phyloP scores from a whole-genome alignment of 208 protist genomes.

The Leishmania major region DNA sequence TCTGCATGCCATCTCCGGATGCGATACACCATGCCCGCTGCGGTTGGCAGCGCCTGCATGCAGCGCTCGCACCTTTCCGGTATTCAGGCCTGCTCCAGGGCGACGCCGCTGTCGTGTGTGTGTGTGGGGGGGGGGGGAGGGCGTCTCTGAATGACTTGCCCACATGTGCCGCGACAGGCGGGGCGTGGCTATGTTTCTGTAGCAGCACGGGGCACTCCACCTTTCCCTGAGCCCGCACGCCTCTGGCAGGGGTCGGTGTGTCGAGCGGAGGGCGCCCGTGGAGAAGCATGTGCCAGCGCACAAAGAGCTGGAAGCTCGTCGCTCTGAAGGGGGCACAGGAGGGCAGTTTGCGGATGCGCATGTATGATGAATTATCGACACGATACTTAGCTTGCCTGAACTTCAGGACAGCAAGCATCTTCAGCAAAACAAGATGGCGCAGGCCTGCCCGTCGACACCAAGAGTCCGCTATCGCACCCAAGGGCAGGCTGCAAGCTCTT shows the following conservation, averaged over 20 bases:
- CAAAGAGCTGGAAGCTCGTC: neutral
- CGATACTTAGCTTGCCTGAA: neutral
- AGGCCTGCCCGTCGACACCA: neutral
- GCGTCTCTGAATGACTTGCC: neutral
- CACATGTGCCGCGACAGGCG: neutral
- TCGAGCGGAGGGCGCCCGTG: neutral
- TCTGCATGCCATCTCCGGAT: neutral
- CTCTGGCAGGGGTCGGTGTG: neutral
- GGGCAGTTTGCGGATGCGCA: neutral
- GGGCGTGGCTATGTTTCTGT: neutral
- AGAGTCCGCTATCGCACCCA: neutral
- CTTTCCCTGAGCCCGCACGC: neutral
- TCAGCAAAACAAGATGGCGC: no score
- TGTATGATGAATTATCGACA: neutral
- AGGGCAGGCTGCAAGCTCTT: no score
- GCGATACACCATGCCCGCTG: neutral
- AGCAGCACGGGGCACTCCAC: neutral
- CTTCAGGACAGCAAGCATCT: no score
- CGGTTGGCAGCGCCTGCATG: neutral
- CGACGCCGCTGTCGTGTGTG: no score
- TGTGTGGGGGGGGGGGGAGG: neutral
- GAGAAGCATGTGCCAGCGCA: neutral
- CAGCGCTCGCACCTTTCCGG: neutral
- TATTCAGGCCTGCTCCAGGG: neutral
- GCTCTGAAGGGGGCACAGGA: neutral